Conservation (phyloP, 2,329 filamentous ascomycete genomes). For the Trematosphaeria pertusa region DNA sequence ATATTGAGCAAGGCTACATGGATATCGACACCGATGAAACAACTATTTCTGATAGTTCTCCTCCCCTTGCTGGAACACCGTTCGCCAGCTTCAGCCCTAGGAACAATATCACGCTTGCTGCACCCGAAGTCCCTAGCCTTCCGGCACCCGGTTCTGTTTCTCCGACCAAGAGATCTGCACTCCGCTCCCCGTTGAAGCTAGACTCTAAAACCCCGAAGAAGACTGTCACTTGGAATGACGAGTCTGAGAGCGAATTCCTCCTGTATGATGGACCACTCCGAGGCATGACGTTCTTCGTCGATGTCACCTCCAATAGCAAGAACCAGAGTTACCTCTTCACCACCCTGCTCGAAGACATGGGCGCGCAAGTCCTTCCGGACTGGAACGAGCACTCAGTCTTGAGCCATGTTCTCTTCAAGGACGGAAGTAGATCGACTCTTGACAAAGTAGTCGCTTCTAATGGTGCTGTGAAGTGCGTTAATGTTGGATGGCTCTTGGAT, state of each 20-base stretch:
- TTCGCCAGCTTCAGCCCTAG: background rate
- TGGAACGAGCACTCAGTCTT: conserved; percentile 74
- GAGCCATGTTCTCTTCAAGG: conserved; percentile 90
- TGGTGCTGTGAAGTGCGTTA: conserved; percentile 83
- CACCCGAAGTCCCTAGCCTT: conserved; percentile 14
- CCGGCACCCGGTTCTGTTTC: conserved; percentile 26
- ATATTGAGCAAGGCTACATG: background rate
- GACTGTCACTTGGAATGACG: conserved; percentile 42
- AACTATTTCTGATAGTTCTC: too few species aligned
- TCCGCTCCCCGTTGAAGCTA: conserved; percentile 45
- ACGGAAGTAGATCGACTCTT: conserved; percentile 79
- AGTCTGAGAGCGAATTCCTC: conserved; percentile 30
- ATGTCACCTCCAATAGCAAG: conserved; percentile 81
- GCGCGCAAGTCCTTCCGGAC: conserved; percentile 74
- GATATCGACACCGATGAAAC: background rate
- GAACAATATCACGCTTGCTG: conserved; percentile 1
- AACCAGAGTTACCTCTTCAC: conserved; percentile 68
- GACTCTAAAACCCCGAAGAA: conserved; percentile 46
- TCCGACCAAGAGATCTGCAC: conserved; percentile 38
- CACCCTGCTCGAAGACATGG: conserved; percentile 80
- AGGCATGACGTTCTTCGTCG: conserved; percentile 80
- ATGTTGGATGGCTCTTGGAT: conserved; percentile 86
- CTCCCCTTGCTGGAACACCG: too few species aligned
- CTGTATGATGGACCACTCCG: conserved; percentile 34
- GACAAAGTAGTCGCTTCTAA: conserved; percentile 78